Conservation (phyloP, 1,284 basidiomycete genomes). For the Tylopilus sp. region DNA sequence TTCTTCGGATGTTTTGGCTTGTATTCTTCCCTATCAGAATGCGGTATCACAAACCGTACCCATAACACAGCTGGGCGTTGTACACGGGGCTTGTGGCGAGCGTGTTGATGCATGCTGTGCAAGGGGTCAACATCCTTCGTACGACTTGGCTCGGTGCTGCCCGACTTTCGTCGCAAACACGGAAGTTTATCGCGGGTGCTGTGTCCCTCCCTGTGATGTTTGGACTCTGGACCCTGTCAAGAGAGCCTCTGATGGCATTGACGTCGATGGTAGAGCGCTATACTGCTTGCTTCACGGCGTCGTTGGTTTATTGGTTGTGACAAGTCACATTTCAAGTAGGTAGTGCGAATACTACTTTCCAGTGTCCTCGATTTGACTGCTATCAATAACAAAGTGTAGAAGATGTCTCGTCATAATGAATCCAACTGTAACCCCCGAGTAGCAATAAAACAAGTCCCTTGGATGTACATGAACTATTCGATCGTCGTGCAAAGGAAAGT, state of each 20-base stretch:
- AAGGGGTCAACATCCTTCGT: slow-evolving; percentile 68
- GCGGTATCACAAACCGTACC: too few species aligned
- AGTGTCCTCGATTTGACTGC: background rate
- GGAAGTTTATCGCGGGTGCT: slow-evolving; percentile 46
- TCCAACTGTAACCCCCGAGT: background rate
- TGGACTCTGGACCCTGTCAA: slow-evolving; percentile 64
- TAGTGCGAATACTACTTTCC: background rate
- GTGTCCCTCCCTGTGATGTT: slow-evolving; percentile 61
- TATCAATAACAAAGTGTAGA: slow-evolving; percentile 1
- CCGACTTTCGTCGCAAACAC: slow-evolving; percentile 34
- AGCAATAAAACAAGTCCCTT: background rate
- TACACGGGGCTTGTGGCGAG: slow-evolving; percentile 68
- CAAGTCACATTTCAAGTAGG: background rate
- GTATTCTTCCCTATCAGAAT: too few species aligned
- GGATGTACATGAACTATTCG: background rate
- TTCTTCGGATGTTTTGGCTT: background rate
- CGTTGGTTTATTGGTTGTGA: slow-evolving; percentile 39
- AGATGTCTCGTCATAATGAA: background rate
- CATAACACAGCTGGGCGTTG: slow-evolving; percentile 60
- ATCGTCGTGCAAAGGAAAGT: slow-evolving; percentile 1
- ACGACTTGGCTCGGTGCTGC: slow-evolving; percentile 47
- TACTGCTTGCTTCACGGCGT: slow-evolving; percentile 42
- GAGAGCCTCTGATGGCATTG: slow-evolving; percentile 69
- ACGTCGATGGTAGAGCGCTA: slow-evolving; percentile 62
- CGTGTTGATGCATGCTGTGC: slow-evolving; percentile 65